phyloP scores from a whole-genome alignment of 495 filamentous ascomycete genomes.

The Penicillium diatomitis region DNA sequence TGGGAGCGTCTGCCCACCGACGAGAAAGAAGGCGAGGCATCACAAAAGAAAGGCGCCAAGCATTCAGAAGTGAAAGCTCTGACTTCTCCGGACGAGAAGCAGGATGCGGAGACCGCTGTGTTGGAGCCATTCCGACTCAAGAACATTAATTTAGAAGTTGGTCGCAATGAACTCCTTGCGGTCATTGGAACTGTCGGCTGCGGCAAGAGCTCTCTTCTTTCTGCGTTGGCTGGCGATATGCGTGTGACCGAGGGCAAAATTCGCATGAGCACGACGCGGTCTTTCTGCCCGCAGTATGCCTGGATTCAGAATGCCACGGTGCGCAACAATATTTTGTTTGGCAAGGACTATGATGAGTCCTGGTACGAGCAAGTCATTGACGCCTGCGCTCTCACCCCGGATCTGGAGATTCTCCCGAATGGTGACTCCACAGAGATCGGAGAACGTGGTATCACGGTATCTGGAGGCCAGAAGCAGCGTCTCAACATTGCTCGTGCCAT shows the following conservation, averaged over 20 bases:
- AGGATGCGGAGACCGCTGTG: slow-evolving; percentile 34
- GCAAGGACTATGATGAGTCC: slow-evolving; percentile 46
- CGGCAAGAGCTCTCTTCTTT: slow-evolving; percentile 85
- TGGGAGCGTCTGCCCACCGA: slow-evolving; percentile 76
- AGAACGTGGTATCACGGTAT: slow-evolving; percentile 53
- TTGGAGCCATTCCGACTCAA: slow-evolving; percentile 76
- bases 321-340: slow-evolving; percentile 84
- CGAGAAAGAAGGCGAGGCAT: slow-evolving; percentile 41
- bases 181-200: slow-evolving; percentile 88
- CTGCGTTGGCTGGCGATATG: slow-evolving; percentile 92
- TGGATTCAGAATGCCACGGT: slow-evolving; percentile 95
- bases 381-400: slow-evolving; percentile 47
- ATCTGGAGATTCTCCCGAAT: slow-evolving; percentile 46
- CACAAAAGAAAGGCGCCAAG: slow-evolving; percentile 21
- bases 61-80: slow-evolving; percentile 16
- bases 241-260: slow-evolving; percentile 66
- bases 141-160: slow-evolving; percentile 63
- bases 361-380: slow-evolving; percentile 52
- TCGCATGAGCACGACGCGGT: slow-evolving; percentile 63
- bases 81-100: slow-evolving; percentile 18
- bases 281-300: slow-evolving; percentile 91
- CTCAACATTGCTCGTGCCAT: slow-evolving; percentile 76
- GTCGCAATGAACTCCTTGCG: slow-evolving; percentile 75
- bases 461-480: slow-evolving; percentile 59
- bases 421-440: slow-evolving; percentile 53